These are phyloP conservation scores for Aspergillus asperescens DNA, from an alignment of 495 filamentous ascomycete species.

Conservation along the genomic window DNA sequence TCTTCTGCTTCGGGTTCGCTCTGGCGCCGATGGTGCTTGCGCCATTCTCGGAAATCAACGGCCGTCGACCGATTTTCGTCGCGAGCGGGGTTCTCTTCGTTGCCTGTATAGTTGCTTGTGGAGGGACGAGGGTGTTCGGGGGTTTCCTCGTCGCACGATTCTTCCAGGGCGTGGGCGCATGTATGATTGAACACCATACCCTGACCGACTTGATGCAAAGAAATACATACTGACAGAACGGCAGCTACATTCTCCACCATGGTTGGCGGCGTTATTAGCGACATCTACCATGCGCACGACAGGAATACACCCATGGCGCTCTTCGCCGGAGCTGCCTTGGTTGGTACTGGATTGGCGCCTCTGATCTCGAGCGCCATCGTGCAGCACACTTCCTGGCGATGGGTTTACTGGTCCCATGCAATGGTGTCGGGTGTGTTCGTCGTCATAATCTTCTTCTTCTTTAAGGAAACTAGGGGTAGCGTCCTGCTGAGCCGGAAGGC, in stretches of 20 bases:
- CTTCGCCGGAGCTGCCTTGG: slow-evolving; percentile 68
- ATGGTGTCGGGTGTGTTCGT: slow-evolving; percentile 64
- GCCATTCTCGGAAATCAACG: slow-evolving; percentile 84
- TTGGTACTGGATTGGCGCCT: slow-evolving; percentile 79
- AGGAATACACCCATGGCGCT: slow-evolving; percentile 88
- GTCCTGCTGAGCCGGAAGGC: slow-evolving; percentile 80
- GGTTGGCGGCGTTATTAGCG: slow-evolving; percentile 87
- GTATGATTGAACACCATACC: too few relatives aligned
- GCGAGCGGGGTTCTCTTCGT: slow-evolving; percentile 65
- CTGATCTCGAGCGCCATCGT: slow-evolving; percentile 67
- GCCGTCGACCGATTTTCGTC: slow-evolving; percentile 75
- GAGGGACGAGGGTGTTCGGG: slow-evolving; percentile 61
- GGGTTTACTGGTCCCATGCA: slow-evolving; percentile 85
- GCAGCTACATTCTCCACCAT: slow-evolving; percentile 75
- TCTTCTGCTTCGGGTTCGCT: slow-evolving; percentile 78
- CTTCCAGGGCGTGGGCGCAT: slow-evolving; percentile 66
- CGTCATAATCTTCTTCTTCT: slow-evolving; percentile 56
- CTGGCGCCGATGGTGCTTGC: slow-evolving; percentile 86
- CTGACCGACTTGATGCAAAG: too few relatives aligned
- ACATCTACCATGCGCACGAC: slow-evolving; percentile 75
- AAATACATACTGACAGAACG: not conserved
- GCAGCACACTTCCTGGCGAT: slow-evolving; percentile 66
- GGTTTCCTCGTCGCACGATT: slow-evolving; percentile 77
- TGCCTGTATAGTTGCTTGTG: slow-evolving; percentile 68
- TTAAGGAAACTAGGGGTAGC: slow-evolving; percentile 78